phyloP scores from a whole-genome alignment of 352 stramenopile species.

The Phytophthora hibernalis region DNA sequence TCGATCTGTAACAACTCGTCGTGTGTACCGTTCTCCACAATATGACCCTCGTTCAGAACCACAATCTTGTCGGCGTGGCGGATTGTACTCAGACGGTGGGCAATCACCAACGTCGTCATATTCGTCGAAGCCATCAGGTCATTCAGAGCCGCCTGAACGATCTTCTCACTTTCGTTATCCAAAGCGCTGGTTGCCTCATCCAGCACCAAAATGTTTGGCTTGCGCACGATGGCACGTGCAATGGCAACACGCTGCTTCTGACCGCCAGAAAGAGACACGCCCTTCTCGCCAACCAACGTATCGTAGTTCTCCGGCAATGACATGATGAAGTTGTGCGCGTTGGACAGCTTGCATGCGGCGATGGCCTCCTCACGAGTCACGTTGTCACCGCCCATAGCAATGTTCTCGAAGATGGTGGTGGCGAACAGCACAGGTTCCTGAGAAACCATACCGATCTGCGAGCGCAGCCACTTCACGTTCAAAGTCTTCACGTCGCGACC shows the following conservation, averaged over 20 bases:
- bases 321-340: conserved; percentile 91
- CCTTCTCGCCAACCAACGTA: conserved; percentile 46
- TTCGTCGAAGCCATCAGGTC: conserved; percentile 42
- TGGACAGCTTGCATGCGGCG: conserved; percentile 78
- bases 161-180: conserved; percentile 37
- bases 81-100: conserved; percentile 56
- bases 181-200: conserved; percentile 39
- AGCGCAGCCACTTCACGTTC: too few relatives aligned
- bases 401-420: conserved; percentile 87
- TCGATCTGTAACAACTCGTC: conserved; percentile 59
- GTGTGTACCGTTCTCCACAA: conserved; percentile 51
- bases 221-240: conserved; percentile 50
- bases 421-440: conserved; percentile 89
- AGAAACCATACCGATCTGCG: conserved; percentile 53
- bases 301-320: conserved; percentile 87
- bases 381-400: conserved; percentile 65
- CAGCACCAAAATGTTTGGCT: conserved; percentile 52
- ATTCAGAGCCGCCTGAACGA: conserved; percentile 45
- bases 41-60: conserved; percentile 35
- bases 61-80: conserved; percentile 58
- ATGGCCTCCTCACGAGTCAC: conserved; percentile 66
- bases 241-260: conserved; percentile 65
- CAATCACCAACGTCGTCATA: conserved; percentile 72
- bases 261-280: conserved; percentile 54
- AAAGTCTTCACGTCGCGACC: conserved; percentile 62